A percentile compares a stretch with the other conserved stretches of the same genome.
These are phyloP conservation scores for Solanum boliviense DNA, from an alignment of 257 asterid genomes.

Conservation along the genomic window DNA sequence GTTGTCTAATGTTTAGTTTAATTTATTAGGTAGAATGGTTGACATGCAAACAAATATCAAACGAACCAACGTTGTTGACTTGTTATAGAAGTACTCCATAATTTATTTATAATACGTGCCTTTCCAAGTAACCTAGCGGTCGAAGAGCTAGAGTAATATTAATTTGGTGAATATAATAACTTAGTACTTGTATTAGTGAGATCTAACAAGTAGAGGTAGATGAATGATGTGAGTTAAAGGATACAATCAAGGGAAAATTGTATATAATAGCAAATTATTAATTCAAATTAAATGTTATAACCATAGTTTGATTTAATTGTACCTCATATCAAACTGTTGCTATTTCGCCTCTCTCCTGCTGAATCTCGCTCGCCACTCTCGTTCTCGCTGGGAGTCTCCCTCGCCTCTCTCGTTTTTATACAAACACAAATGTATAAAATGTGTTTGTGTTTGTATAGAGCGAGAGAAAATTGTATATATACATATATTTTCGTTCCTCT, in stretches of 20 bases:
- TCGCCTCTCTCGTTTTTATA: too few species aligned
- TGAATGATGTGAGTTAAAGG: neutral
- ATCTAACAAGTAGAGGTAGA: neutral
- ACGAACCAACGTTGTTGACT: neutral
- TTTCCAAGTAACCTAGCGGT: neutral
- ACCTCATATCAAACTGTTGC: too few species aligned
- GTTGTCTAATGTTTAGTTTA: neutral
- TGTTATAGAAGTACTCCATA: neutral
- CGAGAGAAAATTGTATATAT: too few species aligned
- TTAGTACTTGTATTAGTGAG: neutral
- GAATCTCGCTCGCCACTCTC: too few species aligned
- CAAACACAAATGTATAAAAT: too few species aligned
- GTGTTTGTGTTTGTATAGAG: too few species aligned
- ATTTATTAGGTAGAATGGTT: neutral
- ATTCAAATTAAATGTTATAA: too few species aligned
- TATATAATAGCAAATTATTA: too few species aligned
- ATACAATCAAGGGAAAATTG: neutral
- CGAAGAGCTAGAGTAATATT: neutral
- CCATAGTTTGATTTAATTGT: too few species aligned
- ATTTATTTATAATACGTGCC: neutral
- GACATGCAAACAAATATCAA: neutral
- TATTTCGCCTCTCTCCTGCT: too few species aligned
- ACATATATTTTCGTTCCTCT: too few species aligned
- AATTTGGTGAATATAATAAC: neutral
- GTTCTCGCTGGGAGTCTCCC: too few species aligned